phyloP scores from a whole-genome alignment of 257 asterid genomes.

The Solanum rostratum region DNA sequence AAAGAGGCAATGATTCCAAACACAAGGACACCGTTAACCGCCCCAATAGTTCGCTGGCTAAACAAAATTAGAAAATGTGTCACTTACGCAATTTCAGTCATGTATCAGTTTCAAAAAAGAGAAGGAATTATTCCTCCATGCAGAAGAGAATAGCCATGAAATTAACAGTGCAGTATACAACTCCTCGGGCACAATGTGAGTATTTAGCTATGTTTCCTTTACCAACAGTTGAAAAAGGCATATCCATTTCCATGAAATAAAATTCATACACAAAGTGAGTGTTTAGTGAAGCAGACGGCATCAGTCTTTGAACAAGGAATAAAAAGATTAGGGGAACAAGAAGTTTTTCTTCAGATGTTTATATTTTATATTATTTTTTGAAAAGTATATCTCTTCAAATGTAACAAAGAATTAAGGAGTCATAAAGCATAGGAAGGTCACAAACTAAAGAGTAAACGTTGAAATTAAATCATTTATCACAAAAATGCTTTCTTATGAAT shows the following conservation, averaged over 20 bases:
- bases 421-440: background rate
- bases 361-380: background rate
- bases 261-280: background rate
- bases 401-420: background rate
- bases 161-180: background rate
- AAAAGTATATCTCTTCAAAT: background rate
- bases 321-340: background rate
- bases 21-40: constrained; percentile 74
- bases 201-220: background rate
- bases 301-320: background rate
- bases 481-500: background rate
- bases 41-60: constrained; percentile 80
- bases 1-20: constrained; percentile 59
- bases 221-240: background rate
- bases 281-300: background rate
- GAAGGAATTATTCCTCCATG: background rate
- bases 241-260: background rate
- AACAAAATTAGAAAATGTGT: constrained; percentile 8
- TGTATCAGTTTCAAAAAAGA: background rate
- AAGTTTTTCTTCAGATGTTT: background rate
- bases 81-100: constrained; percentile 1
- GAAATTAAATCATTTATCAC: background rate
- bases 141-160: background rate
- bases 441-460: background rate
- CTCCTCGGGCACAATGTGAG: background rate